phyloP scores from a whole-genome alignment of 257 asterid genomes.

The Cruciata laevipes region DNA sequence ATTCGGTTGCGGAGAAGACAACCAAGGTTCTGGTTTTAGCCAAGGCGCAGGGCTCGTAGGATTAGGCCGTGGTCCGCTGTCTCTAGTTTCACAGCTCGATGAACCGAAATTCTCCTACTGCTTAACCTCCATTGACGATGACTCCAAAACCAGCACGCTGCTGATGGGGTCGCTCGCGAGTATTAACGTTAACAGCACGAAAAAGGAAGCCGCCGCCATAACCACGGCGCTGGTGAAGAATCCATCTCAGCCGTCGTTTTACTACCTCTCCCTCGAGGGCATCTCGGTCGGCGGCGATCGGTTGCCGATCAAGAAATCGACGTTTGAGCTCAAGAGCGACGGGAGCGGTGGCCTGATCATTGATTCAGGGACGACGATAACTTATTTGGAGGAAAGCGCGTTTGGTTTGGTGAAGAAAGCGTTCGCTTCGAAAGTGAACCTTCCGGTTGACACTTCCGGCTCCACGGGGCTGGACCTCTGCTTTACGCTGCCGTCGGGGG shows the following conservation, averaged over 20 bases:
- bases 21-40: slow-evolving; percentile 61
- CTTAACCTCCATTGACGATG: slow-evolving; percentile 55
- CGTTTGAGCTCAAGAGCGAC: slow-evolving; percentile 43
- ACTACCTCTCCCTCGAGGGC: slow-evolving; percentile 66
- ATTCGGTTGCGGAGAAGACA: slow-evolving; percentile 77
- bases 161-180: slow-evolving; percentile 50
- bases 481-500: slow-evolving; percentile 37
- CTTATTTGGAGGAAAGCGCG: slow-evolving; percentile 48
- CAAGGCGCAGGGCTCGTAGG: slow-evolving; percentile 84
- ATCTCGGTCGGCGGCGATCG: slow-evolving; percentile 63
- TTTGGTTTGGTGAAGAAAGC: slow-evolving; percentile 47
- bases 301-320: slow-evolving; percentile 38
- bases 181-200: background rate
- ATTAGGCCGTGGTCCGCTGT: slow-evolving; percentile 69
- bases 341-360: slow-evolving; percentile 84
- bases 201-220: background rate
- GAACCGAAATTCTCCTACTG: slow-evolving; percentile 74
- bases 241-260: slow-evolving; percentile 66
- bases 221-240: slow-evolving; percentile 52
- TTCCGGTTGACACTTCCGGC: slow-evolving; percentile 40
- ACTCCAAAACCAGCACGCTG: slow-evolving; percentile 37
- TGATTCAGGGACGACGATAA: slow-evolving; percentile 85
- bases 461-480: slow-evolving; percentile 65
- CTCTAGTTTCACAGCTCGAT: slow-evolving; percentile 74
- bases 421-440: slow-evolving; percentile 38